Conservation (phyloP, 2,329 filamentous ascomycete species). For the Claviceps capensis region DNA sequence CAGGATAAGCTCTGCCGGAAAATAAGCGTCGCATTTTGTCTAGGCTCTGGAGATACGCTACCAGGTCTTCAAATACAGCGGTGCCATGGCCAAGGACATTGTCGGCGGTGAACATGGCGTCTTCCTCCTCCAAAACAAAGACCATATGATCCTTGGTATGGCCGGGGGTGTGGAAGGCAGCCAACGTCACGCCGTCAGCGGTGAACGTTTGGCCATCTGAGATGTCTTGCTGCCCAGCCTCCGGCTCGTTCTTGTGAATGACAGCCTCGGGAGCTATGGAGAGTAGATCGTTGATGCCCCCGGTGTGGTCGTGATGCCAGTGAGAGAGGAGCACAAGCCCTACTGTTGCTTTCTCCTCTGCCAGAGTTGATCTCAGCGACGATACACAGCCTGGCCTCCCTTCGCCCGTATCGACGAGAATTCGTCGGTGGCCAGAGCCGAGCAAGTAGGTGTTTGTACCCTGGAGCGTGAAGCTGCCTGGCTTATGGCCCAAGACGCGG, state of each 20-base stretch:
- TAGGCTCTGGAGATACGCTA: conserved; percentile 54
- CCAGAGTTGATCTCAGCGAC: conserved; percentile 49
- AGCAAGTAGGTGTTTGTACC: conserved; percentile 93
- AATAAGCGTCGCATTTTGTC: conserved; percentile 55
- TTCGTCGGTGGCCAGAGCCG: conserved; percentile 56
- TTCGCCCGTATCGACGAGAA: conserved; percentile 85
- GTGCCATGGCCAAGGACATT: conserved; percentile 82
- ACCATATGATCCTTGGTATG: conserved; percentile 76
- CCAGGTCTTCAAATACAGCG: conserved; percentile 68
- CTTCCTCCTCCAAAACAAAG: conserved; percentile 63
- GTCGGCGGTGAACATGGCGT: conserved; percentile 79
- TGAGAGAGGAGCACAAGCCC: conserved; percentile 69
- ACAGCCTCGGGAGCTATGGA: conserved; percentile 45
- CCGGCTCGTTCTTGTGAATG: conserved; percentile 54
- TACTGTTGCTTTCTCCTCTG: conserved; percentile 54
- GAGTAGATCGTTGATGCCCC: conserved; percentile 59
- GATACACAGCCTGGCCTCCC: conserved; percentile 62
- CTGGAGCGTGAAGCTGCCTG: conserved; percentile 63
- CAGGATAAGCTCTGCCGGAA: conserved; percentile 64
- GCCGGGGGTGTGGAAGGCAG: conserved; percentile 47
- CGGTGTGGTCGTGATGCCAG: conserved; percentile 80
- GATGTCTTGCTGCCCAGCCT: conserved; percentile 29
- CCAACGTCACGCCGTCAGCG: conserved; percentile 50
- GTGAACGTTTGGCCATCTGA: conserved; percentile 39
- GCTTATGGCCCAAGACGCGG: conserved; percentile 80